phyloP scores from a whole-genome alignment of 495 filamentous ascomycete genomes.

The Cairneyella variabilis region DNA sequence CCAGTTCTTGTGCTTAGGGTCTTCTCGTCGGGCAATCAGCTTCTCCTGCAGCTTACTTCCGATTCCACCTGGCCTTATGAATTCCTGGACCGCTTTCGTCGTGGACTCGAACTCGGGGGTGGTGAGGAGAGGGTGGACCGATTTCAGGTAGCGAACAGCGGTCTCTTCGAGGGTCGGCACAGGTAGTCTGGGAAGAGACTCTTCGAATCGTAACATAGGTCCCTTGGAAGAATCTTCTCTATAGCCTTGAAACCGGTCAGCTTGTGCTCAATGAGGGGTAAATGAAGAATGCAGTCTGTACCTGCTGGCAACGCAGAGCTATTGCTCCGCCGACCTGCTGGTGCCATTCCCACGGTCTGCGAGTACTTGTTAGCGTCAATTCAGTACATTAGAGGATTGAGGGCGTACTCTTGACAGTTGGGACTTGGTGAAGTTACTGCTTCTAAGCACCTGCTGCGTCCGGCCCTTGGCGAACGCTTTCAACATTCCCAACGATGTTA shows the following conservation, averaged over 20 bases:
- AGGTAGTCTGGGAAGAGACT: slow-evolving; percentile 86
- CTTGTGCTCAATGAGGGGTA: slow-evolving; percentile 18
- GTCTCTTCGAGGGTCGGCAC: slow-evolving; percentile 96
- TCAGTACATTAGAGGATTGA: not conserved
- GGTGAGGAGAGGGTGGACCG: slow-evolving; percentile 77
- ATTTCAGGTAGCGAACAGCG: slow-evolving; percentile 84
- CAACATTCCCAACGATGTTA: slow-evolving; percentile 38
- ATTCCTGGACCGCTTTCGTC: slow-evolving; percentile 76
- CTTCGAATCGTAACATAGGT: slow-evolving; percentile 92
- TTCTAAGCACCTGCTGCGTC: slow-evolving; percentile 37
- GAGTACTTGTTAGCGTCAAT: slow-evolving; percentile 10
- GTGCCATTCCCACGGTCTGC: slow-evolving; percentile 23
- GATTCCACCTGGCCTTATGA: slow-evolving; percentile 74
- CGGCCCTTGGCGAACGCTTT: slow-evolving; percentile 40
- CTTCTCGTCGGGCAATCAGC: slow-evolving; percentile 72
- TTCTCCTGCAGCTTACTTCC: slow-evolving; percentile 87
- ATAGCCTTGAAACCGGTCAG: slow-evolving; percentile 59
- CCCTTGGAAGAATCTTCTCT: slow-evolving; percentile 88
- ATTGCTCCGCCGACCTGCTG: slow-evolving; percentile 48
- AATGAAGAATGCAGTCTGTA: slow-evolving; percentile 10
- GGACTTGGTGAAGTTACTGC: slow-evolving; percentile 27
- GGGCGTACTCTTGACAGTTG: slow-evolving; percentile 29
- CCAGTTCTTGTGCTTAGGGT: slow-evolving; percentile 91
- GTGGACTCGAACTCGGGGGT: slow-evolving; percentile 69
- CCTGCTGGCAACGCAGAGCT: slow-evolving; percentile 56